Evolutionary conservation across 768 basidiomycete genomes (phyloP).

Genomic region (Suillus paluster): DNA sequence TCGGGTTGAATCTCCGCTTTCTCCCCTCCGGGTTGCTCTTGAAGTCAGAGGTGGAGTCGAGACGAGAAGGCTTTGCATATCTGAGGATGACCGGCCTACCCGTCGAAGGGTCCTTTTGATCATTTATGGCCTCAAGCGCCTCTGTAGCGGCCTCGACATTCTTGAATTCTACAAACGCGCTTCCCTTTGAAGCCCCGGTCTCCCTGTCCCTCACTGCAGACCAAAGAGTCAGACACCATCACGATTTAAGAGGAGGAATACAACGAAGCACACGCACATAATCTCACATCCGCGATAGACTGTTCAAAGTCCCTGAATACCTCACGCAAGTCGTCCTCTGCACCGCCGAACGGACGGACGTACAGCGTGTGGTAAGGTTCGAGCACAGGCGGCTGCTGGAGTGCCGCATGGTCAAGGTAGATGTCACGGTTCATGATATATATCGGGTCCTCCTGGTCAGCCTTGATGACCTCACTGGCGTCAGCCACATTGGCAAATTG

Average conservation of each 20-base stretch:
- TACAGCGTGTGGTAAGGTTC: slow-evolving; percentile 37
- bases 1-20: not conserved
- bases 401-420: slow-evolving; percentile 43
- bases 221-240: not conserved
- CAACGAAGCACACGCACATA: slow-evolving; percentile 28
- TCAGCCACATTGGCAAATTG: slow-evolving; percentile 43
- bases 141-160: slow-evolving; percentile 48
- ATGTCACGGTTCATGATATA: slow-evolving; percentile 51
- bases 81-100: slow-evolving; percentile 10
- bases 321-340: slow-evolving; percentile 29
- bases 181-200: slow-evolving; percentile 33
- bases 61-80: slow-evolving; percentile 23
- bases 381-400: not conserved
- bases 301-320: slow-evolving; percentile 27
- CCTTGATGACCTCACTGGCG: slow-evolving; percentile 41
- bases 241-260: not conserved
- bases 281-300: slow-evolving; percentile 33
- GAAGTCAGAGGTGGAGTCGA: not conserved
- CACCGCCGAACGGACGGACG: slow-evolving; percentile 30
- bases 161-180: slow-evolving; percentile 60
- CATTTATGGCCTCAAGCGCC: slow-evolving; percentile 50
- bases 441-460: slow-evolving; percentile 48
- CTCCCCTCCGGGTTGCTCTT: not conserved
- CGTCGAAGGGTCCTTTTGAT: slow-evolving; percentile 4
- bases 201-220: slow-evolving; percentile 38